Conservation (phyloP, 2,329 filamentous ascomycete species). For the Epicoccum sorghinum region DNA sequence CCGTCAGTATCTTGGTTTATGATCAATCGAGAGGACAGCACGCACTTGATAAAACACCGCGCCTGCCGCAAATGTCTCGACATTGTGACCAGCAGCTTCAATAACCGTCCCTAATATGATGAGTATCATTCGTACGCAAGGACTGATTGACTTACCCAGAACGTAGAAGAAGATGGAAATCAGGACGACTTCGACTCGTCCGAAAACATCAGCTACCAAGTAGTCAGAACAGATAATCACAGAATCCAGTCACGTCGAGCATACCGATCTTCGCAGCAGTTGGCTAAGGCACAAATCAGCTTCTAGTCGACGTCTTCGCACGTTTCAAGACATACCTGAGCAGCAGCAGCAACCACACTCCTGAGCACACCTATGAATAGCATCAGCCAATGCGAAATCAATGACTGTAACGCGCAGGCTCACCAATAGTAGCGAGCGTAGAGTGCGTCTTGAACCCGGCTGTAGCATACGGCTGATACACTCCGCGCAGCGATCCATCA, state of each 20-base stretch:
- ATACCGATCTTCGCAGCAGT: conserved; percentile 16
- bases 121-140: conserved; percentile 1
- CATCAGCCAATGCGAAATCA: neutral
- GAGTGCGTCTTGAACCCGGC: conserved; percentile 60
- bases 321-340: conserved; percentile 38
- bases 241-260: neutral
- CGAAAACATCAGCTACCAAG: conserved; percentile 66
- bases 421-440: conserved; percentile 63
- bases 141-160: conserved; percentile 37
- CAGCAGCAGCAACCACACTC: conserved; percentile 64
- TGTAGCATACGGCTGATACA: conserved; percentile 58
- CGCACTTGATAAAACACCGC: conserved; percentile 32
- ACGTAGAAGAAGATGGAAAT: conserved; percentile 64
- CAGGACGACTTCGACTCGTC: conserved; percentile 63
- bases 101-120: conserved; percentile 53
- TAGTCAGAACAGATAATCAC: conserved; percentile 47
- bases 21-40: neutral
- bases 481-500: conserved; percentile 57
- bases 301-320: no score
- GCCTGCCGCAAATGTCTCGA: conserved; percentile 61
- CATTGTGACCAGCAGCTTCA: conserved; percentile 57
- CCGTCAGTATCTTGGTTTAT: neutral
- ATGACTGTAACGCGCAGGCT: neutral
- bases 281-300: neutral
- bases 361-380: conserved; percentile 52